Base-by-base conservation (phyloP, 179 eudicot species). In the Beta macrorhiza region DNA sequence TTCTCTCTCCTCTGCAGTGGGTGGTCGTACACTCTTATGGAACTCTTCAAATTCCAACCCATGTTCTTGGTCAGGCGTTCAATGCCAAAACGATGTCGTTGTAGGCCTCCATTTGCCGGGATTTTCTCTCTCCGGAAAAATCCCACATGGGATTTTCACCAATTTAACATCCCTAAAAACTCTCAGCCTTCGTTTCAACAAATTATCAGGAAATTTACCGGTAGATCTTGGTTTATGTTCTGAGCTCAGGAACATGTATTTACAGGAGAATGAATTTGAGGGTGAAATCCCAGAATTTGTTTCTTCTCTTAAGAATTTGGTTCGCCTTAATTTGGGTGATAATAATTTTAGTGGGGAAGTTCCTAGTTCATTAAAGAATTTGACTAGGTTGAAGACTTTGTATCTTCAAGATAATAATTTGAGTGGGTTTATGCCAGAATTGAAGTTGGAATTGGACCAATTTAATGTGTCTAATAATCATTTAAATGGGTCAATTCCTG, bases 41-140 rank as follows among this genome's bases (percentile, higher is more conserved):
- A 80, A 82, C 78, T 45, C 87, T 0, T 49, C 77, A 20, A 14
- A 49, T 5, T 5, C 61, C 56, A 47, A 68, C 70, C 59, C 86
- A 2, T 81, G 89, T 81, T 77, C 81, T 19, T 81, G 91, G 89
- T 80, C 83, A 45, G 93, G 93, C 10, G 90, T 91, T 32, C 64
- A 4, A 16, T 93, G 98, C 81, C 59, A 73, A 70, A 81, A 81
- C 82, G 79, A 72, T 81, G 75, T 78, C 52, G 94, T 93, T 32
- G 19, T 67, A 1, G 94, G 86, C 71, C 89, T 94, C 25, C 93
- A 81, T n/a, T 80, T 94, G 45, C 98, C 98, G 4, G 98, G 91
- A 0, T 84, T 84, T 78, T 90, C 92, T 2, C 91, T 94, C 44
- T 72, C 91, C 67, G 98, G 98, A 5, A 67, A 42, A 4, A 71